Evolutionary conservation across 164 flowering plant species (phyloP).

Genomic region (Vitis rupestris): DNA sequence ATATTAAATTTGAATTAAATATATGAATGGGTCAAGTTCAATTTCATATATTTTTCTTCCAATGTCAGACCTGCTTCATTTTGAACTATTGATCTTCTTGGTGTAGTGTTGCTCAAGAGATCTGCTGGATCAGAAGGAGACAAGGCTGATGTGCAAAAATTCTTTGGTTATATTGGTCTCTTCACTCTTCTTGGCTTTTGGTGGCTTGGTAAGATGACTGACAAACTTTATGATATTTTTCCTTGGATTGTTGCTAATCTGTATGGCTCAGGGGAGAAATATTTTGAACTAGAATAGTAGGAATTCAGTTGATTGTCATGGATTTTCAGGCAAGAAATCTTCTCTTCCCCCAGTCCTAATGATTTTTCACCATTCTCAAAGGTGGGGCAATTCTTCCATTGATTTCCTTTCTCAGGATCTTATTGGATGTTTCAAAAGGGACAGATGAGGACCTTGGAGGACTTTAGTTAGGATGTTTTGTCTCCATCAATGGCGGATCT

Average conservation of each 20-base stretch:
- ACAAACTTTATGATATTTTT: neutral
- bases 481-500: too few species aligned
- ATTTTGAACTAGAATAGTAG: neutral
- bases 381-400: too few species aligned
- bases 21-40: neutral
- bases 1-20: slow-evolving; percentile 1
- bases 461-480: too few species aligned
- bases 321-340: neutral
- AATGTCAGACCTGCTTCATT: neutral
- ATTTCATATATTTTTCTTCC: neutral
- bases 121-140: slow-evolving; percentile 54
- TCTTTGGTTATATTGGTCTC: slow-evolving; percentile 64
- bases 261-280: neutral
- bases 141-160: slow-evolving; percentile 57
- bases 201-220: slow-evolving; percentile 58
- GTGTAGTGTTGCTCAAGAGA: slow-evolving; percentile 59
- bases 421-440: too few species aligned
- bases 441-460: too few species aligned
- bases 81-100: slow-evolving; percentile 1
- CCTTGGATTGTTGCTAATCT: neutral
- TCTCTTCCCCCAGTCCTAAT: too few species aligned
- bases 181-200: slow-evolving; percentile 58
- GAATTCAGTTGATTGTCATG: neutral
- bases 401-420: too few species aligned
- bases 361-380: too few species aligned